These are phyloP conservation scores for Aspergillus piperis DNA, from an alignment of 2,329 filamentous ascomycete species.

Conservation along the genomic window DNA sequence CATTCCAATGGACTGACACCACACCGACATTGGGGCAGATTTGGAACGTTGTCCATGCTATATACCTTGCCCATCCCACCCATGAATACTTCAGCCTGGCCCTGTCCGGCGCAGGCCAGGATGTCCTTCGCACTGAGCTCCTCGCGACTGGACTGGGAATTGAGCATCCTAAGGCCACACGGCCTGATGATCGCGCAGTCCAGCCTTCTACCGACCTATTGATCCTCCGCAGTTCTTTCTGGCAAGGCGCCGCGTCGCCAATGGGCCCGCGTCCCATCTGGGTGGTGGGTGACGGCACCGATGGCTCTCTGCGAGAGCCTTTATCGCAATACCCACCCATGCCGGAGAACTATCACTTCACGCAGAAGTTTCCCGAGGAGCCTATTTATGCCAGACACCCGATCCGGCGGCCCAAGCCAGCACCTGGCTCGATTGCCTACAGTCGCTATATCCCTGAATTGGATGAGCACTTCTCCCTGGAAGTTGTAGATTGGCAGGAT, in stretches of 20 bases:
- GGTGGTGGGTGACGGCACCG: constrained; percentile 51
- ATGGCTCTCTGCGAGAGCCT: constrained; percentile 28
- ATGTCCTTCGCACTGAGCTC: constrained; percentile 47
- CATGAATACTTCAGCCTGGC: constrained; percentile 38
- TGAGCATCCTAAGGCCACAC: constrained; percentile 23
- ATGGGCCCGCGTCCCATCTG: constrained; percentile 65
- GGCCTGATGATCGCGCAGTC: constrained; percentile 24
- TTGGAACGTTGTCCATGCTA: constrained; percentile 43
- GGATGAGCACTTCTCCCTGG: constrained; percentile 73
- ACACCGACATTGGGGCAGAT: constrained; percentile 38
- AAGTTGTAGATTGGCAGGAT: constrained; percentile 69
- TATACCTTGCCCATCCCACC: constrained; percentile 34
- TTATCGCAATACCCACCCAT: constrained; percentile 40
- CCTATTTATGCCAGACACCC: constrained; percentile 67
- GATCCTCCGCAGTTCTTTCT: constrained; percentile 61
- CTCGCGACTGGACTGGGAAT: constrained; percentile 35
- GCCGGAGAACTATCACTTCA: constrained; percentile 32
- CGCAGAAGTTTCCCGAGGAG: constrained; percentile 50
- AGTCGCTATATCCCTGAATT: constrained; percentile 77
- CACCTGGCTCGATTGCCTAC: constrained; percentile 70
- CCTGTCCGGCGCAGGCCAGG: constrained; percentile 31
- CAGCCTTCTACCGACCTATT: constrained; percentile 40
- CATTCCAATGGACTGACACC: constrained; percentile 35
- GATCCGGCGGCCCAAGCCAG: constrained; percentile 69
- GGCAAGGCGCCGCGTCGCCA: constrained; percentile 70